Evolutionary conservation across 164 flowering plant genomes (phyloP), one percentile per base, ranked within the genome.

Genomic region (Stephania cephalantha): DNA sequence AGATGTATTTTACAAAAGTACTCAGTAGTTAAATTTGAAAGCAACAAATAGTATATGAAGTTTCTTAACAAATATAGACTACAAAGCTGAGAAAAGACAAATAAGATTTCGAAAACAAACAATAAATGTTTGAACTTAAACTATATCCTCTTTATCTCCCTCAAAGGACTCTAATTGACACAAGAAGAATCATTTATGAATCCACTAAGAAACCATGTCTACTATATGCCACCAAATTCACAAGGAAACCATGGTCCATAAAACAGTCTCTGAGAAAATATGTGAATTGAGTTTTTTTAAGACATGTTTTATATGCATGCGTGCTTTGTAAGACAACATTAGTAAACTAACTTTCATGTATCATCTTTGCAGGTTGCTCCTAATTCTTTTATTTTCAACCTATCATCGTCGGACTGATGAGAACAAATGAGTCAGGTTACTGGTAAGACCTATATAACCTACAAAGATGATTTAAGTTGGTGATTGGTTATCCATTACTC

Each of bases 161-260:
- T 25, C 25, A 25, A 25, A 25, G 25, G 25, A 25, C 25, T 25
- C 25, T 25, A 25, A 25, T 25, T 25, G 25, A 25, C 25, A 25
- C 25, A 25, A 25, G 25, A 25, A 25, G 25, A n/a, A n/a, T n/a
- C n/a, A n/a, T 25, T 0, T 25, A 25, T 25, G 25, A 25, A 25
- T 25, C 25, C 25, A 25, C 25, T 25, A 25, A 25, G 25, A 25
- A 25, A 25, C 25, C 25, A 25, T 25, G 25, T 25, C 25, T 25
- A 25, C 25, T 25, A 25, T 25, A 25, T 93, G 99, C 87, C 98
- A 93, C 81, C 99, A 93, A 85, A 95, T 95, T 52, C 97, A 95
- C 88, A 93, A 93, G 84, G 99, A 95, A 77, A 95, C 90, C 70
- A 92, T 93, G 98, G 91, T 95, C 72, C 98, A 93, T 87, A 95